Evolutionary conservation across 2,329 filamentous ascomycete genomes (phyloP).

Genomic region (Coniochaeta sp.): DNA sequence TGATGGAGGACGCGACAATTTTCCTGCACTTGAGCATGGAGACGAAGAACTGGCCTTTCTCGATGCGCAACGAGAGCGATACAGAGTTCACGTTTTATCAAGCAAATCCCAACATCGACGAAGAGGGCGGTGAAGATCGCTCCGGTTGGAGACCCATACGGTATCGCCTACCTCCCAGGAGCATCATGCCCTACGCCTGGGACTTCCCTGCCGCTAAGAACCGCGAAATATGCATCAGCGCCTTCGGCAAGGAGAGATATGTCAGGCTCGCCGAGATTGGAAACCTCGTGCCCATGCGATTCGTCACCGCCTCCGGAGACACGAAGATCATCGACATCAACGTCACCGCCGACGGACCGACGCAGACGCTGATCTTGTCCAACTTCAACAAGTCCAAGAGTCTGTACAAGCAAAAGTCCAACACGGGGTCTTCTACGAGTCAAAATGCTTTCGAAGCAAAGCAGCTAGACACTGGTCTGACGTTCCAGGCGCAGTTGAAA

Average conservation of each 20-base stretch:
- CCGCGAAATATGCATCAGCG: conserved; percentile 81
- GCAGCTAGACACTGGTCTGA: conserved; percentile 78
- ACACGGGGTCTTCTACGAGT: conserved; percentile 40
- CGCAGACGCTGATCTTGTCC: conserved; percentile 86
- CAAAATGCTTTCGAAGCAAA: conserved; percentile 85
- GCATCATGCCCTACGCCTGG: conserved; percentile 99
- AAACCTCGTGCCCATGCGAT: conserved; percentile 89
- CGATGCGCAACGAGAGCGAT: conserved; percentile 97
- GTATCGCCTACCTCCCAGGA: conserved; percentile 85
- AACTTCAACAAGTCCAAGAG: conserved; percentile 93
- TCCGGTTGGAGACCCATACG: conserved; percentile 89
- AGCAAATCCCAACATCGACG: conserved; percentile 84
- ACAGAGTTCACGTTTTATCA: conserved; percentile 96
- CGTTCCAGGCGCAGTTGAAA: conserved; percentile 81
- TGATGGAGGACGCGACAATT: conserved; percentile 89
- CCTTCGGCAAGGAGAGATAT: conserved; percentile 75
- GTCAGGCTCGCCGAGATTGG: conserved; percentile 96
- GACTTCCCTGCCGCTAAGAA: conserved; percentile 97
- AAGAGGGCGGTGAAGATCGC: conserved; percentile 76
- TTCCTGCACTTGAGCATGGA: conserved; percentile 89
- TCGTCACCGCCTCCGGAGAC: conserved; percentile 58
- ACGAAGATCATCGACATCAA: conserved; percentile 95
- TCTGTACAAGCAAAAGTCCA: conserved; percentile 63
- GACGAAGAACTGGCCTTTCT: conserved; percentile 95
- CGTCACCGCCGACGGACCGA: conserved; percentile 89